Conservation (phyloP, 352 stramenopile genomes). For the Globisporangium yorkense region DNA sequence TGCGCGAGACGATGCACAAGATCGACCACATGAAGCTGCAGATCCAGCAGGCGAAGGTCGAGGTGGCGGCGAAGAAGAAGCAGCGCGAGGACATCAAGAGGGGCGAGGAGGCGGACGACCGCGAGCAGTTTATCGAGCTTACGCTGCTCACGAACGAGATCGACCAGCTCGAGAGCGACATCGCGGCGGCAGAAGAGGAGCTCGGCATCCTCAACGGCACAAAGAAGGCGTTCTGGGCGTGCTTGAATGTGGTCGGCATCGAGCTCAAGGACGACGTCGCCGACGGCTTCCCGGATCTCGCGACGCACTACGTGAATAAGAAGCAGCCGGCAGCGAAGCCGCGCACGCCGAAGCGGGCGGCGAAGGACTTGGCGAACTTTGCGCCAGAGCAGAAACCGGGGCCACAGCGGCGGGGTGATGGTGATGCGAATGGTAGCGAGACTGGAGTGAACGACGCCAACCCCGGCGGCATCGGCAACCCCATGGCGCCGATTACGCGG, state of each 20-base stretch:
- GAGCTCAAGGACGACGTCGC: slow-evolving; percentile 41
- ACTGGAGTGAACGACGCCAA: slow-evolving; percentile 14
- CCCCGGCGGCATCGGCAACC: background rate
- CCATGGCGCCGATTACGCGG: slow-evolving; percentile 16
- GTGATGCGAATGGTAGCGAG: slow-evolving; percentile 15
- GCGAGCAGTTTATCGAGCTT: slow-evolving; percentile 26
- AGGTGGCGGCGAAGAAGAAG: slow-evolving; percentile 33
- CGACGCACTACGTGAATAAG: slow-evolving; percentile 40
- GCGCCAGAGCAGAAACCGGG: background rate
- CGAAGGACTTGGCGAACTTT: slow-evolving; percentile 15
- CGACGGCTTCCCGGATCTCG: slow-evolving; percentile 48
- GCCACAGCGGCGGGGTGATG: slow-evolving; percentile 7
- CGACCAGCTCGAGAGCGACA: slow-evolving; percentile 54
- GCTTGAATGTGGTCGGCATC: slow-evolving; percentile 64
- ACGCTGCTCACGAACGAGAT: slow-evolving; percentile 50
- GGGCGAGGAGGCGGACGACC: slow-evolving; percentile 16
- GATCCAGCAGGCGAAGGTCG: slow-evolving; percentile 22
- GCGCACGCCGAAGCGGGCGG: slow-evolving; percentile 13
- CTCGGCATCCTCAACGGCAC: slow-evolving; percentile 29
- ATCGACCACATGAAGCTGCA: slow-evolving; percentile 58
- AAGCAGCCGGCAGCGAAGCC: slow-evolving; percentile 27
- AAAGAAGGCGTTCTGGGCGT: slow-evolving; percentile 54
- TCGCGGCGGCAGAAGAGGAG: slow-evolving; percentile 43
- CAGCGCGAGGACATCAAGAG: slow-evolving; percentile 32
- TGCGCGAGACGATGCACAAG: slow-evolving; percentile 73